Evolutionary conservation across 176 grass and related monocot genomes (phyloP).

Genomic region (Triticum monococcum): DNA sequence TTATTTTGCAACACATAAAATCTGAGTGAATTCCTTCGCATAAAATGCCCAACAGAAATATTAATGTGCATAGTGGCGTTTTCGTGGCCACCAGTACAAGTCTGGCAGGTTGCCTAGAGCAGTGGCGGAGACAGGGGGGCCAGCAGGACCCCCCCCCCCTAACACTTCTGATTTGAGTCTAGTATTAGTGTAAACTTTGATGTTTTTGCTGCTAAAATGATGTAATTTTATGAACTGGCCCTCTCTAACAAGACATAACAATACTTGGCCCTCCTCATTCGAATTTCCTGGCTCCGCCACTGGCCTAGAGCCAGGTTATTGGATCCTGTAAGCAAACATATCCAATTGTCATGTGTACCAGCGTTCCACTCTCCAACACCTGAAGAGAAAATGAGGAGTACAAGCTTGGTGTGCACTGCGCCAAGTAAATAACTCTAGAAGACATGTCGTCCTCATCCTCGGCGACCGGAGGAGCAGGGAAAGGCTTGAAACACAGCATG

Average conservation of each 20-base stretch:
- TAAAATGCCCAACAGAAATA: constrained; percentile 18
- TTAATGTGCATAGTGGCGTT: neutral
- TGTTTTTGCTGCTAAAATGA: too few species aligned
- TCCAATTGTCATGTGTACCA: neutral
- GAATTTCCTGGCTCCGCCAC: too few species aligned
- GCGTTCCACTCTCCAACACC: neutral
- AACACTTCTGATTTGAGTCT: too few species aligned
- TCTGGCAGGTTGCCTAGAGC: neutral
- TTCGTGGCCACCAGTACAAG: neutral
- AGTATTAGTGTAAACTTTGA: too few species aligned
- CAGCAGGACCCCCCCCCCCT: too few species aligned
- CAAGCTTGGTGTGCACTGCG: neutral
- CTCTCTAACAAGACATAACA: too few species aligned
- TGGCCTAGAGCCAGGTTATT: neutral
- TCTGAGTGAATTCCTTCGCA: neutral
- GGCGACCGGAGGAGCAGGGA: neutral
- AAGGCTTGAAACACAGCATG: neutral
- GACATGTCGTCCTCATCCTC: neutral
- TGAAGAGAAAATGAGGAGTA: neutral
- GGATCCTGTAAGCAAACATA: neutral
- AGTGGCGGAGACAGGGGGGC: too few species aligned
- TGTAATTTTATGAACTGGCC: too few species aligned
- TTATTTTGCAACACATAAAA: neutral
- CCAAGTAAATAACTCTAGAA: constrained; percentile 17
- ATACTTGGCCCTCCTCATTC: too few species aligned